Conservation (phyloP, 2,329 filamentous ascomycete species). For the Lasiodiplodia gonubiensis region DNA sequence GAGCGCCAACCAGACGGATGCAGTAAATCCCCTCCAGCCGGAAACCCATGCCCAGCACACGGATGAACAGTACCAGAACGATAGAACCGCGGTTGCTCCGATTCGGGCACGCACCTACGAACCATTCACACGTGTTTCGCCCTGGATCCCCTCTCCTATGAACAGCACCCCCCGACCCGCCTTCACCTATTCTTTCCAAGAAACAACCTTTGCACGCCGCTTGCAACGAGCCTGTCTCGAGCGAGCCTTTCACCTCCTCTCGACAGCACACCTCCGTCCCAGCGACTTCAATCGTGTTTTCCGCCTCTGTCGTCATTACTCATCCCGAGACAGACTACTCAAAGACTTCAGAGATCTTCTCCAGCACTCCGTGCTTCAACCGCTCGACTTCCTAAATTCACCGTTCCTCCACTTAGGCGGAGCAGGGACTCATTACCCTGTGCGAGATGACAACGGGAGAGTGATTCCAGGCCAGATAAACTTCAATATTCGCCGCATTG, state of each 20-base stretch:
- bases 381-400: constrained; percentile 63
- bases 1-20: not conserved
- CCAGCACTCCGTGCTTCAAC: constrained; percentile 48
- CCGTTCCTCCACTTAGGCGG: constrained; percentile 72
- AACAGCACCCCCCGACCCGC: constrained; percentile 34
- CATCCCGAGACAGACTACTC: constrained; percentile 47
- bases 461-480: constrained; percentile 39
- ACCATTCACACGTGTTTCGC: not conserved
- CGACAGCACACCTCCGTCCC: constrained; percentile 46
- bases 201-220: constrained; percentile 72
- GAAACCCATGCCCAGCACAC: not conserved
- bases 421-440: constrained; percentile 68
- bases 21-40: constrained; percentile 13
- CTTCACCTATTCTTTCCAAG: constrained; percentile 65
- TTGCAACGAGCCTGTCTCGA: constrained; percentile 72
- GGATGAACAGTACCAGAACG: not conserved
- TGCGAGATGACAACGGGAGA: constrained; percentile 46
- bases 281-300: constrained; percentile 60
- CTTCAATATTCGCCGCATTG: constrained; percentile 43
- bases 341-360: constrained; percentile 49
- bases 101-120: not conserved
- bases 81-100: not conserved
- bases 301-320: constrained; percentile 70
- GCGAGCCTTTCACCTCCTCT: constrained; percentile 64
- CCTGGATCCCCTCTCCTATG: not conserved